A percentile compares a stretch with the other conserved stretches of the same genome.
These are phyloP conservation scores for Komagataella ulmi DNA, from an alignment of 805 yeast species.

Conservation along the genomic window DNA sequence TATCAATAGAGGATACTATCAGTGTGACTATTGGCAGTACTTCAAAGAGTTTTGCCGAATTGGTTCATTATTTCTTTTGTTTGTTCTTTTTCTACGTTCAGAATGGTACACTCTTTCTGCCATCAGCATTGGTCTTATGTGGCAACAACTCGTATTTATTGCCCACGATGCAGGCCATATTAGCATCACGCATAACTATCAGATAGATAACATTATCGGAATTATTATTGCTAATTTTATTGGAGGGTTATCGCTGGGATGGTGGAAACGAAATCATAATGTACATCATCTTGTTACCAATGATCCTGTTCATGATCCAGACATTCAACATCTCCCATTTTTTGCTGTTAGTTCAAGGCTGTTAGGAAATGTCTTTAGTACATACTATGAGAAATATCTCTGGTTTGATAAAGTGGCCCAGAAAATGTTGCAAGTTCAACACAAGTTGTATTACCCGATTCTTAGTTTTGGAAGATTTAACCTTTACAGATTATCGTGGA, in stretches of 20 bases:
- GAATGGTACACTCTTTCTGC: constrained; percentile 44
- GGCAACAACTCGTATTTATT: constrained; percentile 85
- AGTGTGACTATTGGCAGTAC: constrained; percentile 65
- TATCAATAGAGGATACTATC: constrained; percentile 45
- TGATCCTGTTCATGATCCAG: constrained; percentile 91
- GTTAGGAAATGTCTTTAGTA: constrained; percentile 59
- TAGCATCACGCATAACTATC: constrained; percentile 70
- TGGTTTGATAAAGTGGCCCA: constrained; percentile 59
- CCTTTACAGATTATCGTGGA: constrained; percentile 72
- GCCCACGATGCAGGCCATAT: constrained; percentile 90
- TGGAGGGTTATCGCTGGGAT: constrained; percentile 84
- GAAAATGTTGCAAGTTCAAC: constrained; percentile 46
- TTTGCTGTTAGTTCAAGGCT: constrained; percentile 72
- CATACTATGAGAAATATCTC: constrained; percentile 59
- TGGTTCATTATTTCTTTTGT: constrained; percentile 31
- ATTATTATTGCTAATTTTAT: constrained; percentile 59
- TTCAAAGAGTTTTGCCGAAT: constrained; percentile 58
- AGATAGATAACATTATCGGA: constrained; percentile 63
- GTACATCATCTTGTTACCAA: constrained; percentile 90
- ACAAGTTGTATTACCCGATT: constrained; percentile 64
- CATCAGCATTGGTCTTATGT: constrained; percentile 51
- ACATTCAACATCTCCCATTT: constrained; percentile 85
- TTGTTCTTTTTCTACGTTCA: constrained; percentile 33
- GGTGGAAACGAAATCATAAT: constrained; percentile 94
- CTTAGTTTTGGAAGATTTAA: constrained; percentile 78